Base-by-base conservation (phyloP, 2,329 filamentous ascomycete species). In the Septoria linicola region DNA sequence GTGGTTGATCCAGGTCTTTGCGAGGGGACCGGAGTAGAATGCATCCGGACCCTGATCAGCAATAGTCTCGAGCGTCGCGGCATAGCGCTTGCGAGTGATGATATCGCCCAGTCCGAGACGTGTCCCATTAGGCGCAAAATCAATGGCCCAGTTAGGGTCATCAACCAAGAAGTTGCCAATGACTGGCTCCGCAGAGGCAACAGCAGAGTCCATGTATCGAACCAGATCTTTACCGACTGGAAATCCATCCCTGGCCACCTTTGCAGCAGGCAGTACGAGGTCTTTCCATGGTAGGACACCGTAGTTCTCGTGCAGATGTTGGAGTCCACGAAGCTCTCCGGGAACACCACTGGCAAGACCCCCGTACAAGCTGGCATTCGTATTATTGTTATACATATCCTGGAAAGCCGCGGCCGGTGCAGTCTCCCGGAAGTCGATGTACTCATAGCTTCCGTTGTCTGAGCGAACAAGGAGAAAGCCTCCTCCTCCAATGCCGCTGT, bases 401-500 rank as follows among this genome's bases (percentile, higher is more conserved):
- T 90, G 77, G 58, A 79, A 84, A 0, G 90, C 88, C 0, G 88
- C 87, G 0, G 85, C 87, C 0, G 92, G 92, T 0, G 92, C 92
- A 0, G 86, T 83, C 69, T 97, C 92, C 40, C 92, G 80, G 66
- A 95, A 97, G 70, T 97, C 92, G 60, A 97, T 83, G 52, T 85
- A 84, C 65, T 95, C 89, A 66, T 91, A 95, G 14, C 76, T 75
- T n/a, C 89, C 89, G 52, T 88, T 76, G 13, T 81, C 73, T 27
- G 82, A 36, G 21, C 59, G 44, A 4, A 61, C 57, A 7, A 61
- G 54, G 57, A 61, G 59, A 71, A 97, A 97, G 2, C 92, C 92
- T 34, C 92, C 92, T 5, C 92, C 92, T 16, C 88, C 91, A 53
- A 96, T 86, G 13, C 92, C 91, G 34, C 72, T 68, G 42, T 2